Base-by-base conservation (phyloP, 345 rosid genomes). In the Passiflora organensis region DNA sequence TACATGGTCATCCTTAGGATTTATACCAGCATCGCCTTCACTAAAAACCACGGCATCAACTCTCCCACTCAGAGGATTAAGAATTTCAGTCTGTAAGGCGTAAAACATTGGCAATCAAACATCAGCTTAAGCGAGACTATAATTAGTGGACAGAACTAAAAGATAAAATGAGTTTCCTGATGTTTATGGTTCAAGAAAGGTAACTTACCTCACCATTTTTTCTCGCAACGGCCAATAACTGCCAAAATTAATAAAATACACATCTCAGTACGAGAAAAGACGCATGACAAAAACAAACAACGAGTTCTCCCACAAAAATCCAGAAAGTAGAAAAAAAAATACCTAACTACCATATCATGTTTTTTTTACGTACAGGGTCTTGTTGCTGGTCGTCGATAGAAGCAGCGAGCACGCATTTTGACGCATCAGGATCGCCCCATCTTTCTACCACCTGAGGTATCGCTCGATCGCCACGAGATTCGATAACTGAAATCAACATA, bases 141-240 rank as follows among this genome's bases (percentile, higher is more conserved):
- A 32, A 8, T 36, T 17, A 48, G n/a, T n/a, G 14, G 64, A 10
- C 32, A 36, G 16, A 25, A 32, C 32, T 18, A 13, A 59, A 42
- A 15, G 21, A 55, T 34, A 49, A 14, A 60, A 45, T n/a, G n/a
- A 10, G 11, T 13, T 15, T 13, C 10, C 11, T 21, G 9, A 2
- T 0, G 25, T 15, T n/a, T 47, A 21, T 1, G n/a, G 10, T 17
- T 14, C 32, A 43, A 50, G 22, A 47, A 49, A 60, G 13, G 41
- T 14, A 52, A 66, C 96, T 77, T 66, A 91, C 96, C 60, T 22
- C 55, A 25, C 93, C 89, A 73, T 64, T 81, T 79, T 81, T 93
- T 66, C 99, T 82, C 20, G 96, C 95, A 59, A 93, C 84, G 20
- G 91, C 91, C 75, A 93, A 76, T 56, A 89, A 66, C 95, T 93